Evolutionary conservation across 2,329 filamentous ascomycete species (phyloP), one percentile per base, ranked within the genome.

Genomic region (Fusarium protoensiforme): DNA sequence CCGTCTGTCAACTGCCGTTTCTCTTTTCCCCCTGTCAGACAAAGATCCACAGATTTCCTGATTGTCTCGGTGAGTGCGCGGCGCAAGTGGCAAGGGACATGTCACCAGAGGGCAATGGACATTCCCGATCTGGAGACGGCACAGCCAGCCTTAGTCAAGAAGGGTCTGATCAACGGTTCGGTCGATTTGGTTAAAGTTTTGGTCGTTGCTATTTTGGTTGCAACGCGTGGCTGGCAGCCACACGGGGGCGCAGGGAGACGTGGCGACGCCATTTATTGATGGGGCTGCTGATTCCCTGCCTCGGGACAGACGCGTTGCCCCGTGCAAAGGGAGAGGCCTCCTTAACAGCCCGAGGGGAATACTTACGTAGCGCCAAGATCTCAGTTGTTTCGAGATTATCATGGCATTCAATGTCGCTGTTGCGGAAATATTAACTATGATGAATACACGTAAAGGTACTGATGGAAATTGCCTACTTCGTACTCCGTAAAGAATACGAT

Each of bases 181-280:
- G 53, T 38, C 38, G 18, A 29, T n/a, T 24, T 29, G 9, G 16
- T 27, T 48, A 27, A 9, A 51, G 24, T 51, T 53, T 46, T 68
- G 39, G 38, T 53, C 29, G 8, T 31, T 68, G 41, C 67, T 73
- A 73, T 73, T 73, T 73, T 33, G n/a, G 61, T 58, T 39, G 24
- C 20, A 39, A 70, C 36, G 33, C 51, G 46, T 41, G 22, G 31
- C 20, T 33, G 69, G 43, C 56, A 71, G 56, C 64, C 68, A 64
- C 56, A 38, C 41, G 13, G 22, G 48, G 59, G 59, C 59, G 59
- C 43, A 61, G 59, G 33, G 31, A 39, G 33, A 14, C 22, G 33
- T 57, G 54, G 54, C 20, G 54, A 57, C 54, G 54, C 54, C 20
- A 51, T 31, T 20, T 31, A 51, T 51, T 14, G 7, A 51, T 51